A percentile compares a stretch with the other conserved stretches of the same genome.
Conservation (phyloP, 192 early-diverging fungal species). For the Pilaira anomala region DNA sequence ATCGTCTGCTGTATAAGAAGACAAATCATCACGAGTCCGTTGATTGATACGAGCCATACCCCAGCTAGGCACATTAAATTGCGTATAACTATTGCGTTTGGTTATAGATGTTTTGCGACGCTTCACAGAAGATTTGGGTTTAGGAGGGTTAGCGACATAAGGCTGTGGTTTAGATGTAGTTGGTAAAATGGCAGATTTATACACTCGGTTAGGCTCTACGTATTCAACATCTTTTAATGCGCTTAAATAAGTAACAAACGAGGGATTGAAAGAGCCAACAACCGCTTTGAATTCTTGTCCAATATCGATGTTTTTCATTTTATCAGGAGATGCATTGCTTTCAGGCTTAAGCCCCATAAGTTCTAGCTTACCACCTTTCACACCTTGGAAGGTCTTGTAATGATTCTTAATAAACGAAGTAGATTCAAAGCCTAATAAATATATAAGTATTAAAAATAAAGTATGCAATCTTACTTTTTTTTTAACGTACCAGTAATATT, state of each 20-base stretch:
- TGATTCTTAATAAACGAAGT: constrained; percentile 7
- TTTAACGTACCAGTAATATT: constrained; percentile 1
- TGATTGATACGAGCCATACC: constrained; percentile 45
- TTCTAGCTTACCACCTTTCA: neutral
- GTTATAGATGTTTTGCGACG: neutral
- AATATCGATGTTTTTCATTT: constrained; percentile 5
- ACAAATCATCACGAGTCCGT: constrained; percentile 32
- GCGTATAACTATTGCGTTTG: neutral
- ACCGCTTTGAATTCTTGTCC: constrained; percentile 12
- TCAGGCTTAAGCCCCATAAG: neutral
- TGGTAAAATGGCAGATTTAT: constrained; percentile 7
- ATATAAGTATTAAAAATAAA: neutral
- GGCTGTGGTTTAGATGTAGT: neutral
- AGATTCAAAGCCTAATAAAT: neutral
- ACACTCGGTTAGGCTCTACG: constrained; percentile 29
- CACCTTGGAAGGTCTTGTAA: constrained; percentile 9
- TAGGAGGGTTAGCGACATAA: neutral
- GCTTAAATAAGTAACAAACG: constrained; percentile 21
- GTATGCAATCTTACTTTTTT: neutral
- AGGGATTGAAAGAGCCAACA: constrained; percentile 15
- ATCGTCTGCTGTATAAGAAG: constrained; percentile 52
- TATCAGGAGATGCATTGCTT: neutral
- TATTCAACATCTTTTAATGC: constrained; percentile 22
- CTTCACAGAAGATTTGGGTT: neutral
- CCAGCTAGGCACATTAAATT: constrained; percentile 37